Evolutionary conservation across 768 basidiomycete genomes (phyloP), one percentile per base, ranked within the genome.

Genomic region (Boletus fagicola): DNA sequence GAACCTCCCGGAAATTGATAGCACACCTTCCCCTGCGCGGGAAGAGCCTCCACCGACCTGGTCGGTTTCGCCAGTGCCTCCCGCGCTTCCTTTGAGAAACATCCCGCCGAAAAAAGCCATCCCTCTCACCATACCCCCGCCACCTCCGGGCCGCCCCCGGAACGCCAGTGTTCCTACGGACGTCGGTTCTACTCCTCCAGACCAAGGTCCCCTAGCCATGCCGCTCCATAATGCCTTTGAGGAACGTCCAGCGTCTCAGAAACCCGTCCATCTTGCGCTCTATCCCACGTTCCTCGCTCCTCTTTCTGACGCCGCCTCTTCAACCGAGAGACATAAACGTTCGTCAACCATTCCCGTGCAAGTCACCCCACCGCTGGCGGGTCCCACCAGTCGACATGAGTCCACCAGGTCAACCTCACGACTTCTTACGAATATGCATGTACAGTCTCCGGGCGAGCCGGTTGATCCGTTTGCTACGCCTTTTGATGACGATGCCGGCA

Each of bases 401-500:
- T 61, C 64, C 50, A 68, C 68, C 39, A 59, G 64, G 33, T 78
- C 81, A 13, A 73, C 79, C 38, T 78, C 79, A 49, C 73, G 78
- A 42, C 72, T 79, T 55, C 70, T 79, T 60, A 78, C 80, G 52
- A 66, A 75, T 26, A 75, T 73, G 24, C 70, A 79, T 63, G 74
- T 76, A 20, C 74, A 76, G 58, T 69, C 76, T 61, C 73, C 78
- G 49, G 56, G 58, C 49, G 64, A 57, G 15, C 31, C 58, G 46
- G 59, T 65, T 46, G 69, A 83, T 66, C 89, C 89, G 51, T 91
- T 91, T 66, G 80, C 82, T 56, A 90, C 88, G 50, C 89, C 90
- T 9, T 91, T 91, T 70, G 90, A 91, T 69, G 88, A 90, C 65
- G 87, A 88, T 67, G 77, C 81, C 55, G 64, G 64, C 35, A 69